These are phyloP conservation scores for Nevesoporus exiguus DNA, from an alignment of 768 basidiomycete genomes.

Conservation along the genomic window DNA sequence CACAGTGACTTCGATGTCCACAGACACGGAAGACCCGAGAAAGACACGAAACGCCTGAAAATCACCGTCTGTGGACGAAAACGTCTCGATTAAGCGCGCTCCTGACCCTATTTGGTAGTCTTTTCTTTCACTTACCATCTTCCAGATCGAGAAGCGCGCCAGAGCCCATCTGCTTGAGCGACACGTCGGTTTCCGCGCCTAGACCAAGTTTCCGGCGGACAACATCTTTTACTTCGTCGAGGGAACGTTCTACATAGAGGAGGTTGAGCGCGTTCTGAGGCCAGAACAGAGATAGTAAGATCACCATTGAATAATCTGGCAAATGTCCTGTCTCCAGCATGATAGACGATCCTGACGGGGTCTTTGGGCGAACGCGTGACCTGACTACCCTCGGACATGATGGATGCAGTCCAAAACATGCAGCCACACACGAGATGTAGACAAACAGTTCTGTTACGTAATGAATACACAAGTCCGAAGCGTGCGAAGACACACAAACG, in stretches of 20 bases:
- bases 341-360: constrained; percentile 34
- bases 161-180: constrained; percentile 52
- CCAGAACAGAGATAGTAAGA: not conserved
- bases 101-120: not conserved
- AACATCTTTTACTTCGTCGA: constrained; percentile 53
- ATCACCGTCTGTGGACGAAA: constrained; percentile 57
- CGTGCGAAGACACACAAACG: not conserved
- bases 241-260: constrained; percentile 49
- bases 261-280: constrained; percentile 3
- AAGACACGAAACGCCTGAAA: constrained; percentile 66
- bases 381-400: constrained; percentile 12
- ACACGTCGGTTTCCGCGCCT: constrained; percentile 31
- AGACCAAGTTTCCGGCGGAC: constrained; percentile 64
- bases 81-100: not conserved
- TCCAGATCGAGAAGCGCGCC: constrained; percentile 63
- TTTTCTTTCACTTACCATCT: constrained; percentile 51
- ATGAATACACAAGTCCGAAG: not conserved
- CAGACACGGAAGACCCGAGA: constrained; percentile 35
- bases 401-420: not conserved
- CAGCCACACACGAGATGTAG: not conserved
- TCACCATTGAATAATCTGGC: constrained; percentile 43
- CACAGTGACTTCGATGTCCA: constrained; percentile 38
- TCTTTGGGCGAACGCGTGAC: not conserved
- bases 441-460: not conserved
- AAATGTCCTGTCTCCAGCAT: constrained; percentile 34